Evolutionary conservation across 352 stramenopile genomes (phyloP).

Genomic region (Phytopythium chamaehyphon): DNA sequence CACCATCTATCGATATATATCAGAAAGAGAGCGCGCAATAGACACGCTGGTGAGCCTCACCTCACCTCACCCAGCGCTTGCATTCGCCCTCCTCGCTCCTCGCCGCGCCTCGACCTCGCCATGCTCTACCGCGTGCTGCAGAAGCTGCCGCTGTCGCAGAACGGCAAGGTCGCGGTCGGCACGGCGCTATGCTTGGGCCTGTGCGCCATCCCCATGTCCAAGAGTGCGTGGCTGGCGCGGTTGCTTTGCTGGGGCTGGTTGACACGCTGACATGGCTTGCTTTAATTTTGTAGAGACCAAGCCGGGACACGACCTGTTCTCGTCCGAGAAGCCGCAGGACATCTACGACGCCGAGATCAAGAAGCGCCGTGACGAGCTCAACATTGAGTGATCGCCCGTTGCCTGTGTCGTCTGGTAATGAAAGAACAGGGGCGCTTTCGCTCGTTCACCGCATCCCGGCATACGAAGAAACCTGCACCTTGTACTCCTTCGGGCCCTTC

Average conservation of each 20-base stretch:
- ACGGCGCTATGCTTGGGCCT: conserved; percentile 65
- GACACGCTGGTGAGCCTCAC: background rate
- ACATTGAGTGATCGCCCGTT: conserved; percentile 25
- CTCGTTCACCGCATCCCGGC: conserved; percentile 20
- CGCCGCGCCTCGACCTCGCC: conserved; percentile 26
- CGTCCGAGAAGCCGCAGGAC: conserved; percentile 76
- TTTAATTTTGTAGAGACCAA: conserved; percentile 50
- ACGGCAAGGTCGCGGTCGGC: conserved; percentile 68
- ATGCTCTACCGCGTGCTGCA: conserved; percentile 65
- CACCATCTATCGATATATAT: too few species aligned
- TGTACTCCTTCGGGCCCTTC: conserved; percentile 74
- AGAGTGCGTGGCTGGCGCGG: conserved; percentile 33
- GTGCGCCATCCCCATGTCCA: conserved; percentile 58
- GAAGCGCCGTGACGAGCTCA: conserved; percentile 62
- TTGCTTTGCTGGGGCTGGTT: background rate
- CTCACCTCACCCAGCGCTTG: background rate
- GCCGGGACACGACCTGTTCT: conserved; percentile 81
- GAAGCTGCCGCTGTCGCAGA: conserved; percentile 62
- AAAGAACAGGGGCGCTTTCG: conserved; percentile 14
- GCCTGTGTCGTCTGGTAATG: too few species aligned
- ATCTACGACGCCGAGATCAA: conserved; percentile 71
- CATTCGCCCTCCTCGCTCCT: background rate
- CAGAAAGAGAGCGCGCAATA: too few species aligned
- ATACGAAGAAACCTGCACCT: conserved; percentile 66
- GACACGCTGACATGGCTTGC: conserved; percentile 3